Evolutionary conservation across 2,329 filamentous ascomycete genomes (phyloP).

Genomic region (Aureobasidium sp.): DNA sequence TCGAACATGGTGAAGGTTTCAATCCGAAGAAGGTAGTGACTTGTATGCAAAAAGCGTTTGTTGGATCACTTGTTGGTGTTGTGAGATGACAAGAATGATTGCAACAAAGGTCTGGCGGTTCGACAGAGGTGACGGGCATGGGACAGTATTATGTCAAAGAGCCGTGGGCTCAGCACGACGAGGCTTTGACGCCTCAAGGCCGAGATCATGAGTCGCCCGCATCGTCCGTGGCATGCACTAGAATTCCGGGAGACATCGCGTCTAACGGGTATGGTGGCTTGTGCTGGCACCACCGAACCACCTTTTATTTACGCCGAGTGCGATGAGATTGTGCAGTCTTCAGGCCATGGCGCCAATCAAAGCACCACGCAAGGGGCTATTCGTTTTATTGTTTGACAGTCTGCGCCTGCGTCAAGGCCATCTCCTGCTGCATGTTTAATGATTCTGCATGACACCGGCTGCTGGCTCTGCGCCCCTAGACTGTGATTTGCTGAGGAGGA

Average conservation of each 20-base stretch:
- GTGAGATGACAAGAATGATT: not conserved
- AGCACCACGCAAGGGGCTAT: not conserved
- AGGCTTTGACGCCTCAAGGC: slow-evolving; percentile 10
- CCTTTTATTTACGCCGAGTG: not conserved
- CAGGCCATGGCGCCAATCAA: not conserved
- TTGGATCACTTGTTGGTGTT: not conserved
- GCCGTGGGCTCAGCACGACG: not conserved
- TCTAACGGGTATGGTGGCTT: not conserved
- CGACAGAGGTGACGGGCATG: not conserved
- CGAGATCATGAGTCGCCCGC: slow-evolving; percentile 10
- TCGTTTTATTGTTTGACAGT: not conserved
- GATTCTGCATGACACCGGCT: not conserved
- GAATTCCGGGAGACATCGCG: not conserved
- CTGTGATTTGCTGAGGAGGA: not conserved
- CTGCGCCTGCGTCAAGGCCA: not conserved
- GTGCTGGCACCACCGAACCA: slow-evolving; percentile 7
- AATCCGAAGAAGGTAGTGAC: not conserved
- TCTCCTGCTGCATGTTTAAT: not conserved
- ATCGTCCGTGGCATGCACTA: slow-evolving; percentile 7
- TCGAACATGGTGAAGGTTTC: slow-evolving; percentile 27
- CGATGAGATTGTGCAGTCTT: not conserved
- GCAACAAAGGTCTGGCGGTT: not conserved
- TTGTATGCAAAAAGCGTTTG: not conserved
- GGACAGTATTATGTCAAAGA: not conserved
- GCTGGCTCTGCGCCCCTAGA: not conserved